These are phyloP conservation scores for Apiotrichum gamsii DNA, from an alignment of 1,284 basidiomycete genomes.

Conservation along the genomic window DNA sequence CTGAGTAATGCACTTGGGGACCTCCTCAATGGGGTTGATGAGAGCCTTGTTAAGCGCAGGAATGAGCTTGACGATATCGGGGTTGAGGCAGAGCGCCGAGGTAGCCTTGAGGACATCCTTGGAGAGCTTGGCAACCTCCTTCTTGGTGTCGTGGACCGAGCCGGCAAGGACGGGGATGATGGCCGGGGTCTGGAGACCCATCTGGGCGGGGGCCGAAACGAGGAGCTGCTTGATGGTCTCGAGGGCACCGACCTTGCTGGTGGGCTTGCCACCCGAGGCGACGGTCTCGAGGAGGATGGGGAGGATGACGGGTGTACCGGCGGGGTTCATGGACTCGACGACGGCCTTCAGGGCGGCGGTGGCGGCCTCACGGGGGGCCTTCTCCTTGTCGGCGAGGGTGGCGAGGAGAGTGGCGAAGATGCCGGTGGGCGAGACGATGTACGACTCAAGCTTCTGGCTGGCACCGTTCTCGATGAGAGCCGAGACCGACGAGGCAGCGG, in stretches of 20 bases:
- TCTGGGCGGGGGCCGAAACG: constrained; percentile 73
- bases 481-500: constrained; percentile 43
- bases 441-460: constrained; percentile 80
- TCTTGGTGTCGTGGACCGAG: constrained; percentile 99
- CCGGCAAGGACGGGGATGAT: constrained; percentile 93
- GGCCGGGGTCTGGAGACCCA: constrained; percentile 85
- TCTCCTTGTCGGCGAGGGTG: constrained; percentile 81
- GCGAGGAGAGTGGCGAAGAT: constrained; percentile 83
- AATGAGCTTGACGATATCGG: constrained; percentile 1
- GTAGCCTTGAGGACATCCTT: constrained; percentile 13
- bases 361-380: constrained; percentile 63
- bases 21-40: constrained; percentile 99
- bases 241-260: constrained; percentile 90
- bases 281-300: constrained; percentile 70
- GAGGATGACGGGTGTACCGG: constrained; percentile 79
- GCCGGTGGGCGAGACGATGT: constrained; percentile 65
- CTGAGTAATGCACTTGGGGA: constrained; percentile 89
- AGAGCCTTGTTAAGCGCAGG: constrained; percentile 59
- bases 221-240: constrained; percentile 86
- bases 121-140: constrained; percentile 78
- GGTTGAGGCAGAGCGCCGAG: constrained; percentile 80
- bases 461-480: constrained; percentile 68
- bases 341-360: constrained; percentile 76
- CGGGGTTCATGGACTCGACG: constrained; percentile 79
- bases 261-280: constrained; percentile 97